Base-by-base conservation (phyloP, 768 basidiomycete genomes). In the Glaciozyma martinii region DNA sequence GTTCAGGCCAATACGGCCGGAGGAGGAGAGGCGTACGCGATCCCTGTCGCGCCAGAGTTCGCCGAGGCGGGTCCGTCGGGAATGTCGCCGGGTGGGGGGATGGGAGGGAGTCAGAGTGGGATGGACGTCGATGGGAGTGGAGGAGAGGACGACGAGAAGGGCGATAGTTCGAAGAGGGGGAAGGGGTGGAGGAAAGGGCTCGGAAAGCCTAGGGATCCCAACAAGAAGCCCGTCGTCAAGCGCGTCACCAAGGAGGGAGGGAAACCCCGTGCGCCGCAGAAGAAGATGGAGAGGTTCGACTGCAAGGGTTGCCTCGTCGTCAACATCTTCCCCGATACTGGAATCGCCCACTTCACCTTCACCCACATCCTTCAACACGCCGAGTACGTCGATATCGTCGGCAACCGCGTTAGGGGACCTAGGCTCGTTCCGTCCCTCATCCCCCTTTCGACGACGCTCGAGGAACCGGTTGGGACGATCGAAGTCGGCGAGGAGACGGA, bases 361-460 rank as follows among this genome's bases (percentile, higher is more conserved):
- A 33, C 43, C 4, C 59, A 60, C 59, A 18, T 18, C 19, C 23
- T 49, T 7, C 46, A 52, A 1, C 59, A 60, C n/a, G 29, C 59
- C 59, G 42, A 32, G 10, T 60, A 60, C 47, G 59, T 60, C 47
- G 59, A 60, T 25, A 47, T 60, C 23, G 59, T 60, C 47, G 59
- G 59, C 8, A 60, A 60, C 32, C 59, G 59, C 9, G 13, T 49
- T 3, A 46, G 59, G 12, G 47, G 59, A 16, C 27, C 56, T n/a
- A 13, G 25, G 9, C 8, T 42, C 15, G 42, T 25, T 1, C 56
- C 56, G 1, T 23, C 37, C 1, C 40, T 27, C n/a, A 29, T 57
- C 25, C 43, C 43, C 40, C 56, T 57, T 21, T 18, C n/a, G n/a
- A 19, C 25, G 8, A 21, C 56, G 56, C 15, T 57, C 16, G 25